phyloP scores from a whole-genome alignment of 2,329 filamentous ascomycete species.

The Dactylellina drechsleri region DNA sequence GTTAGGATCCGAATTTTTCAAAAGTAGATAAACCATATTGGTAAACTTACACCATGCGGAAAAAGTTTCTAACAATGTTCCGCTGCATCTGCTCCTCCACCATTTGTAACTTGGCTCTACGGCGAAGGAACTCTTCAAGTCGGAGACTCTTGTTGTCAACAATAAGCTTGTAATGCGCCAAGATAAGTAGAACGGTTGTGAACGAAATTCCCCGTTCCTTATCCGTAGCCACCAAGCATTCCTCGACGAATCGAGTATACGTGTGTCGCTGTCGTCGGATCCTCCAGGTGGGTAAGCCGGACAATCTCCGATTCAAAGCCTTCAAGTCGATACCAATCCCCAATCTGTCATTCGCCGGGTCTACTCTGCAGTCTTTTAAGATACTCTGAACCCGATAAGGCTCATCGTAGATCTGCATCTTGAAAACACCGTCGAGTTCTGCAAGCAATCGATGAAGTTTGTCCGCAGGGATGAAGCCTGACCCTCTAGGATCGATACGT shows the following conservation, averaged over 20 bases:
- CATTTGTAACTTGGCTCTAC: constrained; percentile 86
- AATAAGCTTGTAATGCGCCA: constrained; percentile 98
- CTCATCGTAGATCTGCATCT: constrained; percentile 94
- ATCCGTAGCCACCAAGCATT: constrained; percentile 92
- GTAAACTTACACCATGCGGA: constrained; percentile 79
- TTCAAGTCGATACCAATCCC: constrained; percentile 73
- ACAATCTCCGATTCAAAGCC: constrained; percentile 77
- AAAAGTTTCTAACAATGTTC: constrained; percentile 91
- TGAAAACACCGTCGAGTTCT: constrained; percentile 92
- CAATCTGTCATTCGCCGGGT: constrained; percentile 63
- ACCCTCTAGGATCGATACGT: constrained; percentile 89
- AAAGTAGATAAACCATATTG: not conserved
- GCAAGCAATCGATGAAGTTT: constrained; percentile 87
- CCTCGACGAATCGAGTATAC: constrained; percentile 96
- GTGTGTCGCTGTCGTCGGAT: constrained; percentile 79
- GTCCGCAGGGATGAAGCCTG: constrained; percentile 89
- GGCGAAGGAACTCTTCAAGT: constrained; percentile 91
- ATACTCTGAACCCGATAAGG: constrained; percentile 88
- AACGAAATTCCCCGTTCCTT: constrained; percentile 90
- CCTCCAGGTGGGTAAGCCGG: constrained; percentile 76
- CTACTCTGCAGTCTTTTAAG: constrained; percentile 80
- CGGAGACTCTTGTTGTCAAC: constrained; percentile 96
- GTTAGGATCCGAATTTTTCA: not conserved
- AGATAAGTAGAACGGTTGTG: constrained; percentile 89
- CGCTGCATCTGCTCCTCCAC: constrained; percentile 94